phyloP scores from a whole-genome alignment of 331 rosid species.

The Cydonia oblonga region DNA sequence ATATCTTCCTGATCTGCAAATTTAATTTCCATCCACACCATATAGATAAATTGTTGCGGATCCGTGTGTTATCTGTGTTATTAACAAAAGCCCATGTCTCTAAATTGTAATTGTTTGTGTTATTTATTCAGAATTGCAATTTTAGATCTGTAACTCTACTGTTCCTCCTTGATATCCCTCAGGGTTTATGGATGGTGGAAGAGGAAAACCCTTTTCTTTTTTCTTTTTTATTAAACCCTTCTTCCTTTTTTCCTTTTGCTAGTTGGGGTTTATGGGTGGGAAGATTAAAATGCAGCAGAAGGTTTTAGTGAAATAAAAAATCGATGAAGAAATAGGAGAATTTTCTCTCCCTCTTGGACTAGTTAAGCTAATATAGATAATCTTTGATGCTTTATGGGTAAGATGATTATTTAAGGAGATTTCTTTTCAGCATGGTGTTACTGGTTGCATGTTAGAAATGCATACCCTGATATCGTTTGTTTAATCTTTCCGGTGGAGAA shows the following conservation, averaged over 20 bases:
- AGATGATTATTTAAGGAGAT: not conserved
- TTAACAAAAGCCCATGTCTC: not conserved
- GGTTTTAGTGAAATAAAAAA: not conserved
- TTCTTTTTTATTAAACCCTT: not conserved
- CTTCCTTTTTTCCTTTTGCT: not conserved
- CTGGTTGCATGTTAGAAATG: not conserved
- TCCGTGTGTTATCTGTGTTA: not conserved
- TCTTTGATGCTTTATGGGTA: not conserved
- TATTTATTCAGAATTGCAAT: not conserved
- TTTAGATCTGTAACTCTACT: constrained; percentile 9
- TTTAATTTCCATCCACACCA: not conserved
- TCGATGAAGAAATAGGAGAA: not conserved
- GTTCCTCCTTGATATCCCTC: not conserved
- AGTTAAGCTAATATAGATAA: not conserved
- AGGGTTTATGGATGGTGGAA: not conserved
- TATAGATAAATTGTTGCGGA: not conserved
- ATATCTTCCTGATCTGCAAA: not conserved
- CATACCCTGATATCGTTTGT: not conserved
- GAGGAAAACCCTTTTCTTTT: not conserved
- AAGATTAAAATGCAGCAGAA: not conserved
- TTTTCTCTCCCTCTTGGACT: too few relatives aligned
- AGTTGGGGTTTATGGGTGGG: not conserved
- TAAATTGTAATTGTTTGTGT: not conserved
- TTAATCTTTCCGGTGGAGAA: not conserved
- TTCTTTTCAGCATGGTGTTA: not conserved